A percentile compares a stretch with the other conserved stretches of the same genome.
Conservation (phyloP, 2,329 filamentous ascomycete species). For the Stachybotrys elegans region DNA sequence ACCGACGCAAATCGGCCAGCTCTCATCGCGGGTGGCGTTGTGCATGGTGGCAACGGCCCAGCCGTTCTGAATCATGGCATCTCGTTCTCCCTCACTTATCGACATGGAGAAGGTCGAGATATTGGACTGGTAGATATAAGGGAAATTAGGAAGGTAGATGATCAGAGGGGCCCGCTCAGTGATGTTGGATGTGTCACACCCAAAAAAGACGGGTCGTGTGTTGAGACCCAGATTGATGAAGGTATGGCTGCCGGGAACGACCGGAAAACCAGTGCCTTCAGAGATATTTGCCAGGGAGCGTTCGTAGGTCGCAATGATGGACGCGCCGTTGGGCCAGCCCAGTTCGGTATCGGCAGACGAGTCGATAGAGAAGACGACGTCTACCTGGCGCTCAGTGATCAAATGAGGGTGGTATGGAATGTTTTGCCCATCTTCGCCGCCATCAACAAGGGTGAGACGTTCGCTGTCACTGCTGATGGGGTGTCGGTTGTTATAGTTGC, state of each 20-base stretch:
- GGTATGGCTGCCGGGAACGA: conserved; percentile 48
- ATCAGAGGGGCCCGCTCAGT: conserved; percentile 59
- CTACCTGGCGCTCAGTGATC: conserved; percentile 44
- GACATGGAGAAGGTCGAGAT: conserved; percentile 67
- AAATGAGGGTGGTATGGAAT: conserved; percentile 66
- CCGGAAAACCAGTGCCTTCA: conserved; percentile 53
- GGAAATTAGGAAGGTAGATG: conserved; percentile 77
- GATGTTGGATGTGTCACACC: conserved; percentile 53
- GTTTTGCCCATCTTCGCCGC: conserved; percentile 75
- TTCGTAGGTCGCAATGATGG: conserved; percentile 52
- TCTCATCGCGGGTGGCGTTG: conserved; percentile 67
- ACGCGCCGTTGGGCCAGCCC: conserved; percentile 57
- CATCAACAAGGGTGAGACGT: conserved; percentile 70
- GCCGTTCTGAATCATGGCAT: conserved; percentile 81
- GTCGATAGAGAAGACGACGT: conserved; percentile 62
- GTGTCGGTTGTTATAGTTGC: conserved; percentile 44
- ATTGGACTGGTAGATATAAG: conserved; percentile 74
- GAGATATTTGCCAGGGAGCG: conserved; percentile 43
- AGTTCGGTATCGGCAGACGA: conserved; percentile 55
- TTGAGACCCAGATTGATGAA: conserved; percentile 58
- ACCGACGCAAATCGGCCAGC: conserved; percentile 80
- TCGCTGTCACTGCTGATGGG: conserved; percentile 37
- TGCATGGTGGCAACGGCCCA: conserved; percentile 78
- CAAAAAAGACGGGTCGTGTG: conserved; percentile 57
- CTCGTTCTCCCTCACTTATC: conserved; percentile 62